phyloP scores from a whole-genome alignment of 2,329 filamentous ascomycete genomes.

The Botrytis paeoniae region DNA sequence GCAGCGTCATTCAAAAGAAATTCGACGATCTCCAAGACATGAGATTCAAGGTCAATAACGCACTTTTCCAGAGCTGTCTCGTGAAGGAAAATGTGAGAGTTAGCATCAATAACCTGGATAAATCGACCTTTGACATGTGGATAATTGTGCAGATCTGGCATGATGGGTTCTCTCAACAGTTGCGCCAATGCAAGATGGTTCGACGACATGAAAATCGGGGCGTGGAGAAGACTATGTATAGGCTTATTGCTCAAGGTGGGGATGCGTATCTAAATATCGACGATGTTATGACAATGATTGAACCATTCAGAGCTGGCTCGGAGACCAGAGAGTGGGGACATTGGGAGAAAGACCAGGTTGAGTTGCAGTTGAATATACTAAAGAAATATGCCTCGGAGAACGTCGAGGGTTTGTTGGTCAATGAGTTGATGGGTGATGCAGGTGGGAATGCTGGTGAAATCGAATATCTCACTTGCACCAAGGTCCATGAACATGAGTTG shows the following conservation, averaged over 20 bases:
- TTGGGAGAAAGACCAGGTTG: constrained; percentile 17
- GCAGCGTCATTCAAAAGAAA: constrained; percentile 23
- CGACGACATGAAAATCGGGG: not conserved
- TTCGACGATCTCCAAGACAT: constrained; percentile 18
- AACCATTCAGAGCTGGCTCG: not conserved
- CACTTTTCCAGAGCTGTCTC: constrained; percentile 25
- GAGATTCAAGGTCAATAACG: constrained; percentile 18
- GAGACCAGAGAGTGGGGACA: not conserved
- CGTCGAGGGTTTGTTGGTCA: constrained; percentile 25
- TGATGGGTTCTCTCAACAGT: constrained; percentile 29
- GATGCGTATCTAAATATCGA: constrained; percentile 27
- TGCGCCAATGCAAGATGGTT: not conserved
- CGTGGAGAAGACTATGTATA: constrained; percentile 24
- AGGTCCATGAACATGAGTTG: constrained; percentile 27
- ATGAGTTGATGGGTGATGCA: constrained; percentile 29
- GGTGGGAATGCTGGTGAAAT: constrained; percentile 22
- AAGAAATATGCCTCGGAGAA: constrained; percentile 27
- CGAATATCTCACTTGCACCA: constrained; percentile 31
- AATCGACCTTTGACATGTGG: constrained; percentile 33
- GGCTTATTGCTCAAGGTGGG: constrained; percentile 25
- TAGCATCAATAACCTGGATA: constrained; percentile 1
- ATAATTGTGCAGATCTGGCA: constrained; percentile 29
- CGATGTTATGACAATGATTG: not conserved
- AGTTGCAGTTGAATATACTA: constrained; percentile 25
- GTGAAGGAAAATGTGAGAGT: constrained; percentile 12